Evolutionary conservation across 2,329 filamentous ascomycete genomes (phyloP), one percentile per base, ranked within the genome.

Genomic region (Cryphonectria radicalis): DNA sequence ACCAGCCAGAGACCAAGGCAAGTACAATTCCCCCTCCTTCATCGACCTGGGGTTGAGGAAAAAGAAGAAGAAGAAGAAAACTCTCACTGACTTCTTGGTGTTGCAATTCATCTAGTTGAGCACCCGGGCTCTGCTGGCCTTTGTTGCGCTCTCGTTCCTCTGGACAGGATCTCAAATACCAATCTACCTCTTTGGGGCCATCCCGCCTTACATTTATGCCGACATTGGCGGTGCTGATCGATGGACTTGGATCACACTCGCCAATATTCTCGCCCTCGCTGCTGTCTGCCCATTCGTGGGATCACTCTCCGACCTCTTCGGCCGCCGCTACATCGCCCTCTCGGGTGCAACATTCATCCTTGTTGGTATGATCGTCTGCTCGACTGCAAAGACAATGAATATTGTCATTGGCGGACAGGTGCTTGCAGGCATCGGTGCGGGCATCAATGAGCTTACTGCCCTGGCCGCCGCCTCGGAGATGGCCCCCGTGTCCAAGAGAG

Each of bases 381-480:
- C 86, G 6, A 88, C 87, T 0, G 86, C 89, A 1, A 78, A 87
- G 35, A 81, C 76, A 14, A 91, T 91, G 86, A 88, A 89, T 73
- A 79, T 82, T 40, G 90, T 90, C 73, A 91, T 92, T 74, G 85
- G 87, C 87, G 80, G 83, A 22, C 84, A 84, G 82, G 77, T 78
- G 2, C 83, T 92, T 73, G 85, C 90, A 13, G 91, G 91, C 1
- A 82, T 88, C 7, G 91, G 90, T 46, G 90, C 90, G 14, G 91
- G 91, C 19, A 86, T 92, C 72, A 90, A 90, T 74, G 90, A 92
- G 78, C 81, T 93, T 46, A 92, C 89, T 7, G 90, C 91, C 5
- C 82, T 93, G 11, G 90, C 91, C 40, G 91, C 86, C 46, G 91
- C 90, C 1, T 89, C 89, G 2, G 91, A 93, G 77, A 84, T 93